Evolutionary conservation across 768 basidiomycete species (phyloP).

Genomic region (Rhizopogon vesiculosus): DNA sequence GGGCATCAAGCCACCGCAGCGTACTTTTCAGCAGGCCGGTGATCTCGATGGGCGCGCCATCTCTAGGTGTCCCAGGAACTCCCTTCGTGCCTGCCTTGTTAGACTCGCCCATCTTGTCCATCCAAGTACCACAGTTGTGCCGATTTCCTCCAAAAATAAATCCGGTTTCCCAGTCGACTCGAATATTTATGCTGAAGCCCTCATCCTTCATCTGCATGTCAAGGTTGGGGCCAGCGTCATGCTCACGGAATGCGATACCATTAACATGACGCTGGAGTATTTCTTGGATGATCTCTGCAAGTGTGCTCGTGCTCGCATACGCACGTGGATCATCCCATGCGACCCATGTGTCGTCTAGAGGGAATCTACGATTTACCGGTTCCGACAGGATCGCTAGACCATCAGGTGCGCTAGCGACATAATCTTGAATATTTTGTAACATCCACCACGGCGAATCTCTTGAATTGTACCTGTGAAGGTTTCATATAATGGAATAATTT

Average conservation of each 20-base stretch:
- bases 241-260: conserved; percentile 91
- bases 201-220: conserved; percentile 94
- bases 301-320: conserved; percentile 72
- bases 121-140: conserved; percentile 92
- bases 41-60: conserved; percentile 95
- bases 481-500: background rate
- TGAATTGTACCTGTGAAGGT: conserved; percentile 72
- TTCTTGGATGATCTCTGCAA: conserved; percentile 97
- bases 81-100: conserved; percentile 91
- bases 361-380: conserved; percentile 88
- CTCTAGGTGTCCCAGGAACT: conserved; percentile 91
- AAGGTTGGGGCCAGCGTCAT: conserved; percentile 95
- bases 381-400: conserved; percentile 79
- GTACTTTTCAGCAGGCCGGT: conserved; percentile 92
- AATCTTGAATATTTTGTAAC: conserved; percentile 97
- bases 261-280: conserved; percentile 90
- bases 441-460: conserved; percentile 99
- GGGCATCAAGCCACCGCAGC: conserved; percentile 76
- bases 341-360: conserved; percentile 91
- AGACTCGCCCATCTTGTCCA: conserved; percentile 99
- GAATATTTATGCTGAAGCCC: conserved; percentile 90
- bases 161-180: conserved; percentile 96
- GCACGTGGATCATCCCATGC: conserved; percentile 83
- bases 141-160: conserved; percentile 83
- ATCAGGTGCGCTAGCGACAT: conserved; percentile 77